Percentiles rank a stretch among this genome's conserved stretches.
Evolutionary conservation across 176 grass and related monocot species (phyloP).

Genomic region (Oryza glaberrima): DNA sequence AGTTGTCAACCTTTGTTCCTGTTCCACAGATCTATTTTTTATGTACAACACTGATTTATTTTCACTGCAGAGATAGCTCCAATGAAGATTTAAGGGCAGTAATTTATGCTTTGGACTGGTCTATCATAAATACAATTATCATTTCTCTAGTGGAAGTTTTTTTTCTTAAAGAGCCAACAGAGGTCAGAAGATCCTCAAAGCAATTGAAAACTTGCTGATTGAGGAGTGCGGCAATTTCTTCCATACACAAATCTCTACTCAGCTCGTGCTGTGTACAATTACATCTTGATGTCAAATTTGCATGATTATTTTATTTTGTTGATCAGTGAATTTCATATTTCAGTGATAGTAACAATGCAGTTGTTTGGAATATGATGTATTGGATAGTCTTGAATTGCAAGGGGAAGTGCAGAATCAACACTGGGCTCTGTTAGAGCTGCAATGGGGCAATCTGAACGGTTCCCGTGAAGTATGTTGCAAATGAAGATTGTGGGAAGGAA

Average conservation of each 20-base stretch:
- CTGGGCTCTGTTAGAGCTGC: constrained; percentile 67
- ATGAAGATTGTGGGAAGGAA: constrained; percentile 60
- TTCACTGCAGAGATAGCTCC: background rate
- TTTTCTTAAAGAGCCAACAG: background rate
- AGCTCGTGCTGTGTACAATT: background rate
- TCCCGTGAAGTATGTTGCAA: constrained; percentile 73
- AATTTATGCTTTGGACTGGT: background rate
- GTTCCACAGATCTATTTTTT: background rate
- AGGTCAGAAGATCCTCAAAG: background rate
- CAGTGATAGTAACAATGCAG: background rate
- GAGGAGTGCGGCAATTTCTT: background rate
- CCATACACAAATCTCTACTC: background rate
- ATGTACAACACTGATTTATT: background rate
- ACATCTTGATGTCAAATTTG: background rate
- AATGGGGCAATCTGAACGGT: constrained; percentile 70
- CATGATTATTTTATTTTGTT: background rate
- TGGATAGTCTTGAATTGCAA: constrained; percentile 76
- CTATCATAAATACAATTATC: background rate
- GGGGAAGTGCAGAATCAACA: constrained; percentile 56
- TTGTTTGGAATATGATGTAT: constrained; percentile 8
- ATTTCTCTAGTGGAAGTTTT: background rate
- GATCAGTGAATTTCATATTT: background rate
- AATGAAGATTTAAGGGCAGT: background rate
- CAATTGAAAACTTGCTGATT: background rate
- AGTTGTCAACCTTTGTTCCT: background rate